Conservation (phyloP, 2,329 filamentous ascomycete species). For the Penicillium olsonii region DNA sequence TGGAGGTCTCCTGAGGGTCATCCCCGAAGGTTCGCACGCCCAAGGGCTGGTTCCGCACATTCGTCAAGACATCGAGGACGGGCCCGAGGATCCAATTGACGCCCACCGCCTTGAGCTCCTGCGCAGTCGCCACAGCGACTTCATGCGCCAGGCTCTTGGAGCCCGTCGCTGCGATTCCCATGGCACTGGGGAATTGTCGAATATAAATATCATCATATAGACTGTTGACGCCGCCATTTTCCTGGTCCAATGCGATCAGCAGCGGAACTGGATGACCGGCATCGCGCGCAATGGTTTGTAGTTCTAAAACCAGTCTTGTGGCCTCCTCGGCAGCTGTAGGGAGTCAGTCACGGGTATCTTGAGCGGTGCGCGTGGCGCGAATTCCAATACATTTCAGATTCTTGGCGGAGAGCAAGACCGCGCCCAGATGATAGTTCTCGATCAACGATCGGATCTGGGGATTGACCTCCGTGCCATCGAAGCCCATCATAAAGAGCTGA, state of each 20-base stretch:
- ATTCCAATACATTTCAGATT: slow-evolving; percentile 61
- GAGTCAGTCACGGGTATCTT: slow-evolving; percentile 1
- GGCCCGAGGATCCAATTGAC: slow-evolving; percentile 96
- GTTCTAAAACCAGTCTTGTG: slow-evolving; percentile 80
- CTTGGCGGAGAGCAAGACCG: slow-evolving; percentile 69
- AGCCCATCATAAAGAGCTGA: slow-evolving; percentile 67
- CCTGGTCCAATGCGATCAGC: slow-evolving; percentile 89
- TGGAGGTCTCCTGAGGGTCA: slow-evolving; percentile 91
- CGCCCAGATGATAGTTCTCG: slow-evolving; percentile 75
- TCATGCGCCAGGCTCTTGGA: slow-evolving; percentile 83
- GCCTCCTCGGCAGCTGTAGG: slow-evolving; percentile 82
- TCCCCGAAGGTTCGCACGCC: slow-evolving; percentile 89
- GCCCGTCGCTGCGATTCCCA: slow-evolving; percentile 93
- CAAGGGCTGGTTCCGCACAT: slow-evolving; percentile 85
- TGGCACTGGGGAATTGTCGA: slow-evolving; percentile 93
- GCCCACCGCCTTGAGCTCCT: slow-evolving; percentile 87
- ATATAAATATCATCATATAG: slow-evolving; percentile 95
- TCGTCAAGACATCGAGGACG: slow-evolving; percentile 89
- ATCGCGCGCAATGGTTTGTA: slow-evolving; percentile 88
- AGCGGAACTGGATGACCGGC: slow-evolving; percentile 87
- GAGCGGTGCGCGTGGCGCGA: slow-evolving; percentile 38
- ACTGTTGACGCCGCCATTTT: slow-evolving; percentile 97
- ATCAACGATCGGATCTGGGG: slow-evolving; percentile 65
- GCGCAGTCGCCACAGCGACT: slow-evolving; percentile 88
- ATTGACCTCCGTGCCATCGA: slow-evolving; percentile 65